A percentile compares a stretch with the other conserved stretches of the same genome.
phyloP scores from a whole-genome alignment of 257 asterid genomes.

The Solanum bukasovii region DNA sequence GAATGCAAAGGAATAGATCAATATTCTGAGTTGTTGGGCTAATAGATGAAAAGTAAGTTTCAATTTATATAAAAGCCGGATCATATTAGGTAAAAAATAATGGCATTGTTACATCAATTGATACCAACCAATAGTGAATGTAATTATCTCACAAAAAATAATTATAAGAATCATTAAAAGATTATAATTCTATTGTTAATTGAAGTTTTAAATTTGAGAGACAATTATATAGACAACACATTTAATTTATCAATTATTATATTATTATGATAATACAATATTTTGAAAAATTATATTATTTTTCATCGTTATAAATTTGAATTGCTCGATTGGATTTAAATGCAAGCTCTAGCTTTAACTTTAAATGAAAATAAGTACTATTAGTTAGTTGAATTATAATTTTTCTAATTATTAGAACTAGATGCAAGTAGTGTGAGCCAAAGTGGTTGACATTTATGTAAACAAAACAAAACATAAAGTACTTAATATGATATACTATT shows the following conservation, averaged over 20 bases:
- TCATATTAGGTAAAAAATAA: neutral
- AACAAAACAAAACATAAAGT: neutral
- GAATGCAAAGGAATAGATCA: too few relatives aligned
- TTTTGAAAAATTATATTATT: neutral
- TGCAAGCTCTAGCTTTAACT: neutral
- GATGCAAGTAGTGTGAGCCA: neutral
- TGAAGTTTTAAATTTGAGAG: neutral
- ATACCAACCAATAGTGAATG: neutral
- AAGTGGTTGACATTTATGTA: neutral
- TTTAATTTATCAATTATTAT: neutral
- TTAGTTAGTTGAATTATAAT: neutral
- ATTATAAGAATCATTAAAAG: neutral
- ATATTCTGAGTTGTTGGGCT: neutral
- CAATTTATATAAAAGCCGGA: neutral
- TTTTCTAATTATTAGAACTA: neutral
- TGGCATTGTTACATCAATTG: neutral
- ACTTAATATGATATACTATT: neutral
- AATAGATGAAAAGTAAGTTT: neutral
- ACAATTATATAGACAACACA: neutral
- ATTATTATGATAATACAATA: too few relatives aligned
- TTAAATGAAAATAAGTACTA: neutral
- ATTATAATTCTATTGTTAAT: neutral
- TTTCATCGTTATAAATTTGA: neutral
- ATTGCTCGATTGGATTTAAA: neutral
- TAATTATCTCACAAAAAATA: neutral